Base-by-base conservation (phyloP, 352 stramenopile species). In the Pythium folliculosum region DNA sequence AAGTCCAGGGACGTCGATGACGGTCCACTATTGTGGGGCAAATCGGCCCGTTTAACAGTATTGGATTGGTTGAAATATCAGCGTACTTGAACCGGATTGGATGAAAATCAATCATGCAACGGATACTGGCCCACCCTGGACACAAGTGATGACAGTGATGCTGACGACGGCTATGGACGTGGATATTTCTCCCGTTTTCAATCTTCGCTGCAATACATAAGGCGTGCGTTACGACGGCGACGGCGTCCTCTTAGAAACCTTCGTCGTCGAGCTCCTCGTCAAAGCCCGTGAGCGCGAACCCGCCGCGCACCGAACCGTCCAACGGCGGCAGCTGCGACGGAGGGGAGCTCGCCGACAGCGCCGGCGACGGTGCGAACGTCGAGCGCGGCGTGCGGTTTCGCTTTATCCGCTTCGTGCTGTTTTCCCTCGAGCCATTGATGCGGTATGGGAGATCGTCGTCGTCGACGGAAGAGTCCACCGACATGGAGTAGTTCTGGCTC, bases 281-380 rank as follows among this genome's bases (percentile, higher is more conserved):
- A 27, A 90, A 90, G 9, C 77, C 83, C 2, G 86, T 77, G n/a
- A 92, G 86, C 44, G 81, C 72, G 44, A 82, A 77, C 4, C 76
- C 73, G 17, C 74, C 69, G 14, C 72, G 72, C 19, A 58, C 35
- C 5, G 52, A 35, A n/a, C 37, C 25, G 47, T 64, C 48, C n/a
- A 92, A 62, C 1, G 80, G 84, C 13, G 84, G 84, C 55, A 92
- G 56, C 58, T 79, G 77, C 10, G 84, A 92, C 38, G 84, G 81
- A 16, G 84, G 84, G 35, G 84, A 92, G 48, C 84, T 90, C 17
- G 76, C 78, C 3, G 84, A 92, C 12, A 92, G 67, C 54, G 82
- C 81, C 22, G 84, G 84, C 6, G 84, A 92, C 17, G 84, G 82
- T 16, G 81, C 77, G 27, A 92, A 92, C 64, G 60, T 50, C 19